Evolutionary conservation across 2,329 filamentous ascomycete genomes (phyloP).

Genomic region (Cadophora malorum): DNA sequence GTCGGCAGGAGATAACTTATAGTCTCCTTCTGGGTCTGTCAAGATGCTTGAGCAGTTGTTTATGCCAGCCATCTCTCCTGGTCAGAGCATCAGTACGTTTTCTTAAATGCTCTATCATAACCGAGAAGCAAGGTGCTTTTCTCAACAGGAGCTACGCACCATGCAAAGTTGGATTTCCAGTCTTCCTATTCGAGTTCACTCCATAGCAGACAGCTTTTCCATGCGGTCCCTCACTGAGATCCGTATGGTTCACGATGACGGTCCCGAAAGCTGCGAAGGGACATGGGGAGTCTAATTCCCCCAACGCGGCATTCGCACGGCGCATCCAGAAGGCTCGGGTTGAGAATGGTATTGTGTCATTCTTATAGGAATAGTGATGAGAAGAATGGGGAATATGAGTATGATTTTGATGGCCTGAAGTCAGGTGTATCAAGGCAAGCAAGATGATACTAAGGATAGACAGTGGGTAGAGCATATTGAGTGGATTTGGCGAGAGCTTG

Average conservation of each 20-base stretch:
- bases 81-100: not conserved
- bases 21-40: conserved; percentile 53
- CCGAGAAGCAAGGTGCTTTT: not conserved
- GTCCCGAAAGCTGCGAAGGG: conserved; percentile 60
- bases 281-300: conserved; percentile 53
- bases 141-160: conserved; percentile 44
- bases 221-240: conserved; percentile 41
- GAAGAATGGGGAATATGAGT: not conserved
- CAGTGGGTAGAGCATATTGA: conserved; percentile 38
- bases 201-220: conserved; percentile 58
- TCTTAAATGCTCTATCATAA: not conserved
- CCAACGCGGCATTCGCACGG: conserved; percentile 53
- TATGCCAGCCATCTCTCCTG: conserved; percentile 61
- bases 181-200: conserved; percentile 52
- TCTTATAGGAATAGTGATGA: not conserved
- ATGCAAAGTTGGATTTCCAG: conserved; percentile 60
- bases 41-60: conserved; percentile 58
- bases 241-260: conserved; percentile 62
- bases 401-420: conserved; percentile 28
- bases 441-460: conserved; percentile 36
- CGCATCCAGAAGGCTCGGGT: conserved; percentile 60
- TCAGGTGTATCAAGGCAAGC: conserved; percentile 36
- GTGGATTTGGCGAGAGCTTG: not conserved
- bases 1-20: conserved; percentile 50
- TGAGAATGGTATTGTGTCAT: conserved; percentile 45